phyloP scores from a whole-genome alignment of 495 filamentous ascomycete genomes.

The Cenococcum geophilum region DNA sequence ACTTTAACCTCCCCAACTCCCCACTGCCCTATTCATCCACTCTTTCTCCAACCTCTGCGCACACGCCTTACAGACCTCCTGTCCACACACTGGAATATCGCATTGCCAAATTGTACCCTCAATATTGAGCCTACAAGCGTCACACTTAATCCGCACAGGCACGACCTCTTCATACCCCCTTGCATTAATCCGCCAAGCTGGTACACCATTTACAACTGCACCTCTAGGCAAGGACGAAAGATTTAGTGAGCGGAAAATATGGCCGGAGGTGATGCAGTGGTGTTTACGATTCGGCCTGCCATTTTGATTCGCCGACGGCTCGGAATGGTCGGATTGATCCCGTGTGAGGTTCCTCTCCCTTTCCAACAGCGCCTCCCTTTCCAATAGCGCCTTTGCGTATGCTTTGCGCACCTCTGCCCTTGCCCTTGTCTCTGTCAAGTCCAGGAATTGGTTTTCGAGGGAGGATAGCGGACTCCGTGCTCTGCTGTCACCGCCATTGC shows the following conservation, averaged over 20 bases:
- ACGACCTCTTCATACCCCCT: background rate
- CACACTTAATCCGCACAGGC: background rate
- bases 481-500: too few species aligned
- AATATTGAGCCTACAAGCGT: background rate
- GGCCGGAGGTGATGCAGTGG: constrained; percentile 3
- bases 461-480: too few species aligned
- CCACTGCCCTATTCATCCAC: background rate
- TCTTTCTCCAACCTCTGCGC: background rate
- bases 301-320: background rate
- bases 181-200: background rate
- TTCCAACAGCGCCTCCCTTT: background rate
- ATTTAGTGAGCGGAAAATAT: background rate
- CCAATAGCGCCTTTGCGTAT: background rate
- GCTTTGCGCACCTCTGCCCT: too few species aligned
- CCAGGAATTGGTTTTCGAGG: too few species aligned
- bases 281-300: background rate
- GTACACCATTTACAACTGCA: background rate
- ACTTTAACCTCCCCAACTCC: background rate
- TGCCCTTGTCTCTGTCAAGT: too few species aligned
- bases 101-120: background rate
- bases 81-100: background rate
- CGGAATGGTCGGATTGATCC: background rate
- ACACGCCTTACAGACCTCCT: background rate
- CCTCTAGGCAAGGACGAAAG: background rate
- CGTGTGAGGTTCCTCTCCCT: background rate